phyloP scores from a whole-genome alignment of 305 asterid species.

The Coffea humblotiana region DNA sequence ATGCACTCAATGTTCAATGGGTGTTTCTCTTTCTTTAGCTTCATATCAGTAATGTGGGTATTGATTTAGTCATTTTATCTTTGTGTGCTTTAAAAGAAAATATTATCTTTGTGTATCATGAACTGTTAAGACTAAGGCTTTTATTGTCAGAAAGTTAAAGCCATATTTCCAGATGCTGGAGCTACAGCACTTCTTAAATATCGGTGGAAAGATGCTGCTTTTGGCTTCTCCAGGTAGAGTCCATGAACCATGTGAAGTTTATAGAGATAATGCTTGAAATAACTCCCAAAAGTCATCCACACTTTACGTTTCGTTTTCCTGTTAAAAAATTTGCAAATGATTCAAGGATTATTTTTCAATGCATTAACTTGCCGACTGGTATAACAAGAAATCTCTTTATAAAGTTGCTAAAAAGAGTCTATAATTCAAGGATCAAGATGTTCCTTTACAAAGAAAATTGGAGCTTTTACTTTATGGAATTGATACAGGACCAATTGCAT shows the following conservation, averaged over 20 bases:
- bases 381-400: background rate
- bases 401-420: background rate
- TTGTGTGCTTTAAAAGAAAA: background rate
- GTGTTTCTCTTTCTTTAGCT: background rate
- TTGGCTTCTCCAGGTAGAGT: conserved; percentile 74
- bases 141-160: conserved; percentile 72
- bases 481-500: too few relatives aligned
- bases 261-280: conserved; percentile 4
- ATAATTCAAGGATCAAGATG: background rate
- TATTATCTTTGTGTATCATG: background rate
- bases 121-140: conserved; percentile 30
- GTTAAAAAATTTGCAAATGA: background rate
- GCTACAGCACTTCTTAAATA: conserved; percentile 89
- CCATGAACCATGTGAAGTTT: background rate
- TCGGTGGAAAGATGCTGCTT: conserved; percentile 88
- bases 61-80: background rate
- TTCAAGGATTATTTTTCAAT: background rate
- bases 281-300: background rate
- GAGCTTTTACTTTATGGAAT: background rate
- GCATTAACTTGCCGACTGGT: background rate
- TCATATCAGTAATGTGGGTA: background rate
- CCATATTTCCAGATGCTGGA: conserved; percentile 97
- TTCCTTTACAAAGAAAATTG: background rate
- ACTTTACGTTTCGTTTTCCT: background rate
- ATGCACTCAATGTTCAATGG: background rate